These are phyloP conservation scores for Glycine soja DNA, from an alignment of 306 rosid genomes.

Conservation along the genomic window DNA sequence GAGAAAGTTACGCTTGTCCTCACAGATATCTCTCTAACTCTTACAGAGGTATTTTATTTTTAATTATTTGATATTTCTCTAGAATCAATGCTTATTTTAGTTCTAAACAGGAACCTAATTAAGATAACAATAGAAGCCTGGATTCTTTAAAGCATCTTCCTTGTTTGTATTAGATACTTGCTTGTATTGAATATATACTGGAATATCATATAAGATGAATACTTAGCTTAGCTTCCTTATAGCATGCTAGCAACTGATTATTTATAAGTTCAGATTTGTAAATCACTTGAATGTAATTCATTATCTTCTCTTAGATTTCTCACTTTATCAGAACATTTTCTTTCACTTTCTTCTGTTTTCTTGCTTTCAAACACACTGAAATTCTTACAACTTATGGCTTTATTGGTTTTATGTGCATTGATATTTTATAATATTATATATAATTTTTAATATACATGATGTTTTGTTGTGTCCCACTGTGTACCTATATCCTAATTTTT, in stretches of 20 bases:
- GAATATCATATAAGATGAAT: slow-evolving; percentile 13
- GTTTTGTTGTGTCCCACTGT: no score
- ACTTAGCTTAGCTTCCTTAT: not conserved
- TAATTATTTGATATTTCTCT: slow-evolving; percentile 33
- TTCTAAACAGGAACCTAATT: slow-evolving; percentile 22
- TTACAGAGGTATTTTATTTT: slow-evolving; percentile 73
- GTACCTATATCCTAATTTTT: no score
- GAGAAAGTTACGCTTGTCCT: slow-evolving; percentile 88
- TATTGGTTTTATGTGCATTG: not conserved
- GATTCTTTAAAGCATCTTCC: not conserved
- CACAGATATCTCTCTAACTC: slow-evolving; percentile 80
- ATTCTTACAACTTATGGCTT: no score
- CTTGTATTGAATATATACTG: not conserved
- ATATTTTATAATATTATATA: not conserved
- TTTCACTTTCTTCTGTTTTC: not conserved
- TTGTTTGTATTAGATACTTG: not conserved
- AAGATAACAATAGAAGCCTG: not conserved
- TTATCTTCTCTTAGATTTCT: not conserved
- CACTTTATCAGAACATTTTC: not conserved
- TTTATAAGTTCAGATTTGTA: not conserved
- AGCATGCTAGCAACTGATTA: not conserved
- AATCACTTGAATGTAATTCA: not conserved
- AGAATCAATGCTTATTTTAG: slow-evolving; percentile 32
- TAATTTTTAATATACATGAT: no score
- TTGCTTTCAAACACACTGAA: not conserved